phyloP scores from a whole-genome alignment of 176 grass and related monocot species.

The Eleusine coracana region DNA sequence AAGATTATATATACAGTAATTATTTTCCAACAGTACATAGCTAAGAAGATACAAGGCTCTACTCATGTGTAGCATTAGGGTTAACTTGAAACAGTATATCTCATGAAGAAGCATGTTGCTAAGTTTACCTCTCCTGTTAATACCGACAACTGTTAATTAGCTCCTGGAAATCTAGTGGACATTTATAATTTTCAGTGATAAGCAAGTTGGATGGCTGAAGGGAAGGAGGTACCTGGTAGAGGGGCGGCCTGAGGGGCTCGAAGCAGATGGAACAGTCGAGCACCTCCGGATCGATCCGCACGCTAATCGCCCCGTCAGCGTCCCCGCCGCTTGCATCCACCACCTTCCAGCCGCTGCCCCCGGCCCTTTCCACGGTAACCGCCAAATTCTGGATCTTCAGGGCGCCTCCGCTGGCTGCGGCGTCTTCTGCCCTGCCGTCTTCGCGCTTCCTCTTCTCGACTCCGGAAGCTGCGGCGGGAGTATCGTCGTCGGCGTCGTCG shows the following conservation, averaged over 20 bases:
- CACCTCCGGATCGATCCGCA: slow-evolving; percentile 65
- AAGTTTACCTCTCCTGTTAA: too few species aligned
- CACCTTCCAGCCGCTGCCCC: background rate
- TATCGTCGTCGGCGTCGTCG: slow-evolving; percentile 51
- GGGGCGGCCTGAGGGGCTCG: slow-evolving; percentile 62
- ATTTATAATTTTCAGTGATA: too few species aligned
- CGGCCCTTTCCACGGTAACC: background rate
- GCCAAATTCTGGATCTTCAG: background rate
- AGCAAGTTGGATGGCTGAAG: background rate
- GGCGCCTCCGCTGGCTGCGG: background rate
- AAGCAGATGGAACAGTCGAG: slow-evolving; percentile 87
- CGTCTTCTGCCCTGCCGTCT: background rate
- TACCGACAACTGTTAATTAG: too few species aligned
- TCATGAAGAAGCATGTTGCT: too few species aligned
- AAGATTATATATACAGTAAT: too few species aligned
- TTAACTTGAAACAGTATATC: too few species aligned
- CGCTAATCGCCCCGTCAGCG: slow-evolving; percentile 40
- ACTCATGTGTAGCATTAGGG: too few species aligned
- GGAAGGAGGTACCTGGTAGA: slow-evolving; percentile 61
- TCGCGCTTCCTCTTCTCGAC: slow-evolving; percentile 40
- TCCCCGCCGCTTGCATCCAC: slow-evolving; percentile 4
- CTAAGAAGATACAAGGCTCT: too few species aligned
- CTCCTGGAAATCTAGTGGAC: too few species aligned
- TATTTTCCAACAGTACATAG: too few species aligned
- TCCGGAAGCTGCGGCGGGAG: background rate